Conservation (phyloP, 228 moss, liverwort and hornwort species). For the Sphagnum magellanicum region DNA sequence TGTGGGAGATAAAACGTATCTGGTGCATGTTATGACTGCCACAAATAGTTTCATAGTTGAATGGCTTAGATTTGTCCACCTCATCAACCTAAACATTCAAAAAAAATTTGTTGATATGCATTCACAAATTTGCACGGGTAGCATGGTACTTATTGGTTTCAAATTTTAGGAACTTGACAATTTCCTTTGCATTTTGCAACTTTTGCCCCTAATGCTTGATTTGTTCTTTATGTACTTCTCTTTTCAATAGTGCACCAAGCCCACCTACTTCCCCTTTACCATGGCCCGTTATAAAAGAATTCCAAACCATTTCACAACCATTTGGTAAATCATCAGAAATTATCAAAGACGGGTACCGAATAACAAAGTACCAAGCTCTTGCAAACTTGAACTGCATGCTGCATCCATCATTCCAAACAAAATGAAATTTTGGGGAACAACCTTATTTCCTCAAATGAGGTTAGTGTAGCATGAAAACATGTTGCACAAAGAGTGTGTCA, state of each 20-base stretch:
- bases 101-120: neutral
- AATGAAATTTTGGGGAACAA: neutral
- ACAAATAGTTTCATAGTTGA: neutral
- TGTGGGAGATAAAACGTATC: neutral
- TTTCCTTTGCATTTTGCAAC: neutral
- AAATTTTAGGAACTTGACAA: neutral
- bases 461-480: neutral
- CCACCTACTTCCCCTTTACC: conserved; percentile 8
- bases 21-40: neutral
- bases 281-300: conserved; percentile 4
- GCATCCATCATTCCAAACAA: conserved; percentile 9
- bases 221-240: neutral
- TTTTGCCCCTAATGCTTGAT: neutral
- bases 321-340: neutral
- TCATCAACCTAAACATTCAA: neutral
- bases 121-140: neutral
- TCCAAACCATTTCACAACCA: neutral
- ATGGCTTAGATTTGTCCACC: too few species aligned
- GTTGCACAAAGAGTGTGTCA: neutral
- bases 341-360: neutral
- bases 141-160: neutral
- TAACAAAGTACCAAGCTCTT: neutral
- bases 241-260: conserved; percentile 2
- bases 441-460: neutral
- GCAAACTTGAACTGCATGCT: neutral